These are phyloP conservation scores for Dictyostelium brefeldianum DNA, from an alignment of 78 protist species.

Conservation along the genomic window DNA sequence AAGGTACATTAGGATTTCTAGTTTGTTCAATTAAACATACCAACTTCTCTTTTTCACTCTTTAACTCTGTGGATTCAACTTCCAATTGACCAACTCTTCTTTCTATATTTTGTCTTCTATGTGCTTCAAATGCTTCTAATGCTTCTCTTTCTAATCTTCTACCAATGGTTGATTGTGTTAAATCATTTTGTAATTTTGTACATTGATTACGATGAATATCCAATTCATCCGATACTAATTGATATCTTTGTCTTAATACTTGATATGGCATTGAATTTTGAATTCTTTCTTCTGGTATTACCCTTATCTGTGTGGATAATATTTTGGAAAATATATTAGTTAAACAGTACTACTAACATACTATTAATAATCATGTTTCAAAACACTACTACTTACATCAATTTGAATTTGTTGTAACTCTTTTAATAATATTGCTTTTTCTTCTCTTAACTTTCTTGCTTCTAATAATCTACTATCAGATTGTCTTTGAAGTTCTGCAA, in stretches of 20 bases:
- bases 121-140: conserved; percentile 30
- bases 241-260: conserved; percentile 34
- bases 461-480: conserved; percentile 38
- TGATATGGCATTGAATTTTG: conserved; percentile 45
- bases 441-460: conserved; percentile 77
- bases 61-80: conserved; percentile 36
- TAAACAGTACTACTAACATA: too few relatives aligned
- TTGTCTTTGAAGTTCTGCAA: conserved; percentile 16
- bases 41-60: conserved; percentile 70
- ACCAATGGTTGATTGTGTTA: conserved; percentile 23
- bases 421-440: conserved; percentile 62
- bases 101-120: conserved; percentile 32
- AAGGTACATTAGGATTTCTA: conserved; percentile 43
- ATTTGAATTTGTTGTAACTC: conserved; percentile 69
- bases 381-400: neutral
- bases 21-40: conserved; percentile 48
- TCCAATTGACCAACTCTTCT: conserved; percentile 44
- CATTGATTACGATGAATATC: conserved; percentile 46
- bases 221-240: conserved; percentile 39
- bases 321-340: too few relatives aligned
- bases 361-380: neutral
- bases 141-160: conserved; percentile 49
- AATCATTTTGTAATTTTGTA: conserved; percentile 50
- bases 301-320: neutral
- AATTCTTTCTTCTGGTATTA: conserved; percentile 70